phyloP scores from a whole-genome alignment of 2,329 filamentous ascomycete species.

The Sarocladium oryzae region DNA sequence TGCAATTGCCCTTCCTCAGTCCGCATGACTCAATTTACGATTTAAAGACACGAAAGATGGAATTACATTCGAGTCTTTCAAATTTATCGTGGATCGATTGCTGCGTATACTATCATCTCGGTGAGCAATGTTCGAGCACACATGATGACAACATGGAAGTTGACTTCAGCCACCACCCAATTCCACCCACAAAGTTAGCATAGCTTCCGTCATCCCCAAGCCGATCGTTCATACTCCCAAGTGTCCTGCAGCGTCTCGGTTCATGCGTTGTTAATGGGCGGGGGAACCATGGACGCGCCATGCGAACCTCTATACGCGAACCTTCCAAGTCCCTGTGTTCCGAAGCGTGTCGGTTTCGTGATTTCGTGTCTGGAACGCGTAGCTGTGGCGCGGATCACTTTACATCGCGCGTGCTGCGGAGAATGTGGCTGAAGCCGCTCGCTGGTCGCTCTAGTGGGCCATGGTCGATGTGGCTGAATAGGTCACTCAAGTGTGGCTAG shows the following conservation, averaged over 20 bases:
- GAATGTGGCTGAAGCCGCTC: constrained; percentile 1
- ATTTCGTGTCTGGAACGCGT: constrained; percentile 25
- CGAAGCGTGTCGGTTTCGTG: constrained; percentile 39
- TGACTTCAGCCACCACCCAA: background rate
- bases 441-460: too few relatives aligned
- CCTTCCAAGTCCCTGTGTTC: constrained; percentile 1
- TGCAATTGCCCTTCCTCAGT: background rate
- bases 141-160: too few relatives aligned
- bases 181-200: background rate
- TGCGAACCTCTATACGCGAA: constrained; percentile 6
- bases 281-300: constrained; percentile 2
- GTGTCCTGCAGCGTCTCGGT: background rate
- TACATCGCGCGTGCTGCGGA: too few relatives aligned
- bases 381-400: constrained; percentile 7
- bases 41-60: background rate
- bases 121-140: too few relatives aligned
- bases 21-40: background rate
- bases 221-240: constrained; percentile 2
- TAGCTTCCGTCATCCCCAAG: constrained; percentile 2
- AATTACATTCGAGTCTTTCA: background rate
- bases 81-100: background rate
- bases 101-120: too few relatives aligned
- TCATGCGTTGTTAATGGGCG: background rate
- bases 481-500: constrained; percentile 3
- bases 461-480: too few relatives aligned